These are phyloP conservation scores for Phytophthora macrochlamydospora DNA, from an alignment of 352 stramenopile species.

Conservation along the genomic window DNA sequence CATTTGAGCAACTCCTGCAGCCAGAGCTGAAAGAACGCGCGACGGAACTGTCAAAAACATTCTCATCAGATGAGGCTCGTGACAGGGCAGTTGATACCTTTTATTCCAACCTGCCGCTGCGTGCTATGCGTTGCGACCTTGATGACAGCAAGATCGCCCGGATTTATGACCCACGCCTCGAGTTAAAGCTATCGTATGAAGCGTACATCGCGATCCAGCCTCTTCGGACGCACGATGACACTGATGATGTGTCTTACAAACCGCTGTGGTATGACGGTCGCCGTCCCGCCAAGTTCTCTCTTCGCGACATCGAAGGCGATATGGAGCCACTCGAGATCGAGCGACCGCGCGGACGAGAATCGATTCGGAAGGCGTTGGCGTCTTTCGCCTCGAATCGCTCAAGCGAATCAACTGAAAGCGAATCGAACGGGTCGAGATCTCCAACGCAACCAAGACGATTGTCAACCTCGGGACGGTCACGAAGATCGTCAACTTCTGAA, in stretches of 20 bases:
- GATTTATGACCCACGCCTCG: conserved; percentile 39
- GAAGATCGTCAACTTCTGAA: conserved; percentile 1
- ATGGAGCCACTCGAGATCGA: conserved; percentile 23
- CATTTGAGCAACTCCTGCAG: conserved; percentile 62
- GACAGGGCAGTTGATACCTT: conserved; percentile 71
- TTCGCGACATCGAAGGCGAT: conserved; percentile 26
- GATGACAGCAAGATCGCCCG: conserved; percentile 41
- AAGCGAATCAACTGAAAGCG: conserved; percentile 8
- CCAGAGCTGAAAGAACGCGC: conserved; percentile 44
- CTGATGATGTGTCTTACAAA: conserved; percentile 37
- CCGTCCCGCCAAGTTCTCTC: conserved; percentile 34
- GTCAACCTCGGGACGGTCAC: too few species aligned
- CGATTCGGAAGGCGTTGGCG: conserved; percentile 22
- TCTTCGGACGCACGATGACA: conserved; percentile 28
- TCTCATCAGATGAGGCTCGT: conserved; percentile 68
- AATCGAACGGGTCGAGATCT: background rate
- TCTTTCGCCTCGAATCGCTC: conserved; percentile 28
- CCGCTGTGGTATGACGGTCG: conserved; percentile 35
- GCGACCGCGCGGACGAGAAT: conserved; percentile 24
- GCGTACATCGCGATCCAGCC: conserved; percentile 42
- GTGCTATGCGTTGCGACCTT: conserved; percentile 44
- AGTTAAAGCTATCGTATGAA: conserved; percentile 55
- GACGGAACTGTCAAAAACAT: conserved; percentile 46
- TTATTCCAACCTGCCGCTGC: conserved; percentile 43
- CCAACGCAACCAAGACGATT: background rate